A percentile compares a stretch with the other conserved stretches of the same genome.
Evolutionary conservation across 2,329 filamentous ascomycete genomes (phyloP).

Genomic region (Diaporthe sp.): DNA sequence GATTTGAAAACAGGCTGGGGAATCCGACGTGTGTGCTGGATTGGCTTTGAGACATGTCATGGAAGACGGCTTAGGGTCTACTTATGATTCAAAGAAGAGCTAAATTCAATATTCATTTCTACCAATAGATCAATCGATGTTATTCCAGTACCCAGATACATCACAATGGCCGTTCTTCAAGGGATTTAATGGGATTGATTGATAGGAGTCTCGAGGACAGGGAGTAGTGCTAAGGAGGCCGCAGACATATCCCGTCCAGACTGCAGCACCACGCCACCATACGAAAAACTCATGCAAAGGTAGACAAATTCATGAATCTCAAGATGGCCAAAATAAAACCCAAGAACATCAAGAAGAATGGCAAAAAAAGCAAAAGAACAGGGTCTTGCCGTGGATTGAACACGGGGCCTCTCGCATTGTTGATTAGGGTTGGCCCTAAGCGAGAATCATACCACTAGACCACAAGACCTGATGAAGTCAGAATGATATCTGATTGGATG

Average conservation of each 20-base stretch:
- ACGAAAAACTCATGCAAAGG: no score
- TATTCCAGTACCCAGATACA: no score
- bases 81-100: not conserved
- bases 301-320: not conserved
- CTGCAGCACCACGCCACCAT: no score
- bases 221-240: no score
- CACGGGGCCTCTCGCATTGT: slow-evolving; percentile 35
- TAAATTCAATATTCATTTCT: no score
- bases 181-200: no score
- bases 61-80: not conserved
- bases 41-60: not conserved
- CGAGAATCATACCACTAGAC: slow-evolving; percentile 39
- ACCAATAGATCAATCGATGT: not conserved
- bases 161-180: no score
- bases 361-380: not conserved
- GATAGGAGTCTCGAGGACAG: no score
- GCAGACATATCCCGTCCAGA: no score
- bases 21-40: not conserved
- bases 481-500: not conserved
- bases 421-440: slow-evolving; percentile 31
- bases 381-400: slow-evolving; percentile 37
- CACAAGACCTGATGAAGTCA: slow-evolving; percentile 29
- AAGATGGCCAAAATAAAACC: not conserved
- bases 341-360: not conserved
- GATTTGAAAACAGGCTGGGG: not conserved